Conservation (phyloP, 139 green algal species). For the Tetraselmis chui region DNA sequence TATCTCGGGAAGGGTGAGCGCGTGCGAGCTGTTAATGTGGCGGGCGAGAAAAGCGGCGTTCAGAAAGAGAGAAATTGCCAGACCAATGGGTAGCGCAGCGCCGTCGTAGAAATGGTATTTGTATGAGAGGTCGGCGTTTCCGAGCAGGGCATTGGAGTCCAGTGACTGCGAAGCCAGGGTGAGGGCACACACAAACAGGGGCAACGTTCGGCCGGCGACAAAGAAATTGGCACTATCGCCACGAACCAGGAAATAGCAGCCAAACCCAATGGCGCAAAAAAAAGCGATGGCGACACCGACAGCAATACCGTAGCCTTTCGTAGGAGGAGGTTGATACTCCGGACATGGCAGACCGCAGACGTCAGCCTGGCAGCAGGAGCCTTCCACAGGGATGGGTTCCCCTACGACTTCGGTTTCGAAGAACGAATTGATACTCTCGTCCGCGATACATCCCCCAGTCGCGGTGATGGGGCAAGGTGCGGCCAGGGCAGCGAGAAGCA, state of each 20-base stretch:
- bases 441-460: background rate
- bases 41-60: constrained; percentile 19
- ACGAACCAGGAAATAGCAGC: background rate
- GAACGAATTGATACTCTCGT: background rate
- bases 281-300: constrained; percentile 6
- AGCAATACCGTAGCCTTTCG: constrained; percentile 11
- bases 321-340: background rate
- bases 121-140: constrained; percentile 21
- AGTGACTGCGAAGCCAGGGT: constrained; percentile 27
- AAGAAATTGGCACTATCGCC: constrained; percentile 29
- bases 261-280: constrained; percentile 12
- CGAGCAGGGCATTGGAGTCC: constrained; percentile 36
- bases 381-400: background rate
- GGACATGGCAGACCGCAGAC: constrained; percentile 19
- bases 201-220: constrained; percentile 22
- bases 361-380: constrained; percentile 25
- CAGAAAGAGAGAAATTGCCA: constrained; percentile 33
- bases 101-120: constrained; percentile 36
- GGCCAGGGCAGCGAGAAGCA: too few relatives aligned
- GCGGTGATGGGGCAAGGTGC: too few relatives aligned
- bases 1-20: constrained; percentile 29
- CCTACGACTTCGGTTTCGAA: background rate
- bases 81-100: constrained; percentile 33
- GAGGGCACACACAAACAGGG: constrained; percentile 22
- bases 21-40: constrained; percentile 27